phyloP scores from a whole-genome alignment of 345 rosid species.

The Citropsis articulata region DNA sequence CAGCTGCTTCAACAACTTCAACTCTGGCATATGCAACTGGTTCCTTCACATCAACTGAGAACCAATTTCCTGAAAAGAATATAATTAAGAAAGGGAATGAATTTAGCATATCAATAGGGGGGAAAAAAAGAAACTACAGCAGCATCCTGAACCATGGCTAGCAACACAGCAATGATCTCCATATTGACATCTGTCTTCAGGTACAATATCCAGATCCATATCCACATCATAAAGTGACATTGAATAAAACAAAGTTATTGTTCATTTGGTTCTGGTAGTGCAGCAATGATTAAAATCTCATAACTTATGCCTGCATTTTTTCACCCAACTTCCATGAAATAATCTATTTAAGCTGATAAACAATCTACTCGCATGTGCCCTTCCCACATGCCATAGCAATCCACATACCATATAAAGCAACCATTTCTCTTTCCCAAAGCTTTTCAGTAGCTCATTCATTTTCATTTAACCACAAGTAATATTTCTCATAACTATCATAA shows the following conservation, averaged over 20 bases:
- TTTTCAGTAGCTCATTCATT: not conserved
- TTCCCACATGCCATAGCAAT: not conserved
- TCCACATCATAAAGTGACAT: not conserved
- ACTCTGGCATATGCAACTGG: slow-evolving; percentile 69
- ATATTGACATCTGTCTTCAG: not conserved
- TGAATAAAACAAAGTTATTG: not conserved
- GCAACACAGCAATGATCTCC: not conserved
- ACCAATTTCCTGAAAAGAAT: slow-evolving; percentile 64
- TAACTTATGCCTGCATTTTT: not conserved
- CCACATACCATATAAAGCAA: not conserved
- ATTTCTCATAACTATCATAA: not conserved
- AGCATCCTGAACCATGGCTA: no score
- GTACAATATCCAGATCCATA: not conserved
- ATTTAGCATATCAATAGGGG: not conserved
- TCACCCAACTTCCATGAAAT: not conserved
- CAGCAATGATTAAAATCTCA: not conserved
- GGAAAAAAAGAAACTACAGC: not conserved
- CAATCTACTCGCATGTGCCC: not conserved
- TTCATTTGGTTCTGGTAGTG: not conserved
- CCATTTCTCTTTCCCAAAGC: not conserved
- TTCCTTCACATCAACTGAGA: slow-evolving; percentile 76
- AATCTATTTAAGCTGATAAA: not conserved
- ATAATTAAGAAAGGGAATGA: slow-evolving; percentile 4
- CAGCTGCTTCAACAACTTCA: slow-evolving; percentile 82
- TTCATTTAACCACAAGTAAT: not conserved